Conservation (phyloP, 306 rosid genomes). For the Vigna trinervia region DNA sequence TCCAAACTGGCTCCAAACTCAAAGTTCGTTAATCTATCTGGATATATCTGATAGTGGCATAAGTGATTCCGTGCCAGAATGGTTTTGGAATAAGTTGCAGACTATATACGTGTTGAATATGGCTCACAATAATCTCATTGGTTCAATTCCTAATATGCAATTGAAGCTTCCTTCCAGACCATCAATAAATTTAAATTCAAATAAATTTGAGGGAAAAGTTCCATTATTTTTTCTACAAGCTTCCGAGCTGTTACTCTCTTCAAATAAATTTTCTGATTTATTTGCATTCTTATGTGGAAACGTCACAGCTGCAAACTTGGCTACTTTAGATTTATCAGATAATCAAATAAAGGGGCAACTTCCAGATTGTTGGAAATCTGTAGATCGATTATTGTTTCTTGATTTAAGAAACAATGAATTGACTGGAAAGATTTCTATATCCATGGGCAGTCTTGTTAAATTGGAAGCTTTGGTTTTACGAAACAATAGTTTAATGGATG, state of each 20-base stretch:
- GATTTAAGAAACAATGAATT: background rate
- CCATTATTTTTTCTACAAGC: background rate
- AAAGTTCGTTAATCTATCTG: background rate
- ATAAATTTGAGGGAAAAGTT: background rate
- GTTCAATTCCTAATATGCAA: background rate
- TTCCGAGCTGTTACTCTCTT: background rate
- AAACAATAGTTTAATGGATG: slow-evolving; percentile 34
- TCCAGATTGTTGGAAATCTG: background rate
- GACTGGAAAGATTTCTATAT: slow-evolving; percentile 10
- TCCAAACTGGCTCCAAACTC: background rate
- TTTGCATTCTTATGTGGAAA: background rate
- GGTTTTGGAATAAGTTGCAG: background rate
- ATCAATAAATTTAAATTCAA: background rate
- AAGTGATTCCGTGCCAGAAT: background rate
- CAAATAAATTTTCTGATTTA: background rate
- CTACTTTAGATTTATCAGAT: background rate
- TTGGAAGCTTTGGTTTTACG: slow-evolving; percentile 22
- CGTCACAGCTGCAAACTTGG: background rate
- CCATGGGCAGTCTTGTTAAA: slow-evolving; percentile 7
- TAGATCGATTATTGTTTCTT: background rate
- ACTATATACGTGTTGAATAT: background rate
- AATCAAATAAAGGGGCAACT: background rate
- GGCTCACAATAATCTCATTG: background rate
- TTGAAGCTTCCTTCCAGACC: background rate
- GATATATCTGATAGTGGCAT: background rate